These are phyloP conservation scores for Scheffersomyces stipitis DNA, from an alignment of 805 yeast genomes.

Conservation along the genomic window DNA sequence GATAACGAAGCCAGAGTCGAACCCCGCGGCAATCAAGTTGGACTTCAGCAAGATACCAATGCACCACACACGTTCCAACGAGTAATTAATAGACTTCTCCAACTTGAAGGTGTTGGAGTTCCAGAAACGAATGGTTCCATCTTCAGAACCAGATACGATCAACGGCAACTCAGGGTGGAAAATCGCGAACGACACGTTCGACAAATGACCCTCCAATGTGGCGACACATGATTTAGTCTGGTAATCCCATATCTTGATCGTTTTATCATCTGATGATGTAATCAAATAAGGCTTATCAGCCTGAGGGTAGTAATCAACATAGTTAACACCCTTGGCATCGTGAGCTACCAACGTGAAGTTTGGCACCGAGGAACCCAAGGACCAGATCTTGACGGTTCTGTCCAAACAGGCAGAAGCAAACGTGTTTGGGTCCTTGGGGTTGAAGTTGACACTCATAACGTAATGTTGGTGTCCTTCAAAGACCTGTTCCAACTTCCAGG, in stretches of 20 bases:
- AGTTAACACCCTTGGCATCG: constrained; percentile 91
- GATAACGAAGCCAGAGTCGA: constrained; percentile 91
- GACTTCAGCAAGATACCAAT: constrained; percentile 68
- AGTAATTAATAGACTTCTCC: constrained; percentile 86
- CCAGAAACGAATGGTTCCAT: constrained; percentile 93
- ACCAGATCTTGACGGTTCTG: constrained; percentile 96
- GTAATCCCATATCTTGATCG: constrained; percentile 92
- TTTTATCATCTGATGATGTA: constrained; percentile 87
- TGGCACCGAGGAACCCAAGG: constrained; percentile 80
- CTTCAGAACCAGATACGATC: constrained; percentile 95
- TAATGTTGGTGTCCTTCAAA: constrained; percentile 96
- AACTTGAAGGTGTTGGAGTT: constrained; percentile 89
- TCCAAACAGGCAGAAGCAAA: constrained; percentile 97
- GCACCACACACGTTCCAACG: constrained; percentile 98
- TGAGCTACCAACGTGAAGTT: constrained; percentile 92
- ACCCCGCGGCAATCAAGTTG: constrained; percentile 86
- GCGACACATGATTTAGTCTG: constrained; percentile 97
- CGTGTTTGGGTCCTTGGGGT: constrained; percentile 96
- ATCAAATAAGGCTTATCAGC: constrained; percentile 95
- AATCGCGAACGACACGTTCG: constrained; percentile 94
- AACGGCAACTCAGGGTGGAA: constrained; percentile 98
- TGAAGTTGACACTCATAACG: constrained; percentile 91
- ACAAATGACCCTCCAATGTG: constrained; percentile 87
- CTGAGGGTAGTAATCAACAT: constrained; percentile 94
- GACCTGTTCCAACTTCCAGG: constrained; percentile 86